phyloP scores from a whole-genome alignment of 495 filamentous ascomycete species.

The Echria macrotheca region DNA sequence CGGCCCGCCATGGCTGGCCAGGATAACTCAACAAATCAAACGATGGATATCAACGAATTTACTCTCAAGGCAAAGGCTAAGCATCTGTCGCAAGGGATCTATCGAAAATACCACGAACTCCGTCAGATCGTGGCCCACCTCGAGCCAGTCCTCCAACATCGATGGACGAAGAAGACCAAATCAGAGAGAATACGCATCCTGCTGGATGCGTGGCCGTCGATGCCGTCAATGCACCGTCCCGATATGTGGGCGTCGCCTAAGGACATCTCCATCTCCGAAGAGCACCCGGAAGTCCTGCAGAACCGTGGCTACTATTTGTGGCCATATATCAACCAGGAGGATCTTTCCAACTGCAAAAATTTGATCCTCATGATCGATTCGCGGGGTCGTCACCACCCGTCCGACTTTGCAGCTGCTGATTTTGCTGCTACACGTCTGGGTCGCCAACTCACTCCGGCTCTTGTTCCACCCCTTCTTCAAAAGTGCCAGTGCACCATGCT shows the following conservation, averaged over 20 bases:
- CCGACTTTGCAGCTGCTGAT: conserved; percentile 37
- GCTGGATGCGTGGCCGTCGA: conserved; percentile 40
- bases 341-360: conserved; percentile 39
- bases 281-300: conserved; percentile 13
- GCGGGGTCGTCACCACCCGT: conserved; percentile 40
- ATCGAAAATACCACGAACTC: too few species aligned
- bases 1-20: too few species aligned
- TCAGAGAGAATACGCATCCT: conserved; percentile 39
- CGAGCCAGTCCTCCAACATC: conserved; percentile 40
- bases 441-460: too few species aligned
- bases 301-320: conserved; percentile 35
- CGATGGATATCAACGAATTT: too few species aligned
- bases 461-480: too few species aligned
- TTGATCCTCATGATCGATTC: conserved; percentile 47
- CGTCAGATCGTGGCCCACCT: conserved; percentile 34
- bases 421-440: too few species aligned
- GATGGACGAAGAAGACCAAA: conserved; percentile 47
- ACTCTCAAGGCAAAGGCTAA: too few species aligned
- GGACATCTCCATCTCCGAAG: conserved; percentile 11
- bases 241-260: conserved; percentile 24
- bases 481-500: too few species aligned
- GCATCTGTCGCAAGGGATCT: too few species aligned
- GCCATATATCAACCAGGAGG: conserved; percentile 56
- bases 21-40: too few species aligned
- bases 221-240: conserved; percentile 45